phyloP scores from a whole-genome alignment of 257 asterid genomes.

The Ocimum tenuiflorum region DNA sequence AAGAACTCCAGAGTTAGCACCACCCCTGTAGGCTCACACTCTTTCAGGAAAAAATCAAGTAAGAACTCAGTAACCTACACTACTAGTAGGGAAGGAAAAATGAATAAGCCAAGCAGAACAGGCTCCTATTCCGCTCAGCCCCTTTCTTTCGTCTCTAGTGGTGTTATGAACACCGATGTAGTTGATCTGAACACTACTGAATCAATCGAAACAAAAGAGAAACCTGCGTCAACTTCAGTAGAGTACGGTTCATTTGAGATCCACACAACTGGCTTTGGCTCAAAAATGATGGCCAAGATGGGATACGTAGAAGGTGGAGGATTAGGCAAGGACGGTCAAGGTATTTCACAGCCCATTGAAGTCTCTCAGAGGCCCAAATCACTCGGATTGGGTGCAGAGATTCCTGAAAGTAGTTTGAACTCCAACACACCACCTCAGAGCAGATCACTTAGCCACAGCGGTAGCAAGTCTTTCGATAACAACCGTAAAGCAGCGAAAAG shows the following conservation, averaged over 20 bases:
- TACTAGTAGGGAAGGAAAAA: conserved; percentile 32
- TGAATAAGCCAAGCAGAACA: conserved; percentile 35
- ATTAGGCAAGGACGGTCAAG: conserved; percentile 82
- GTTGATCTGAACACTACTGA: conserved; percentile 27
- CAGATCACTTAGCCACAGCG: conserved; percentile 6
- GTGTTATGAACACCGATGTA: conserved; percentile 45
- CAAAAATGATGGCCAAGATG: conserved; percentile 97
- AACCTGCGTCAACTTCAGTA: conserved; percentile 25
- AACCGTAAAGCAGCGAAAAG: conserved; percentile 29
- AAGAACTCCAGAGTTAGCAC: conserved; percentile 27
- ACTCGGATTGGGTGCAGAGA: conserved; percentile 86
- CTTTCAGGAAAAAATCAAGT: conserved; percentile 30
- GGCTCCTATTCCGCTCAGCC: conserved; percentile 76
- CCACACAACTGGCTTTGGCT: conserved; percentile 97
- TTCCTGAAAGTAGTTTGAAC: conserved; percentile 40
- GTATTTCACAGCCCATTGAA: conserved; percentile 69
- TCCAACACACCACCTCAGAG: conserved; percentile 19
- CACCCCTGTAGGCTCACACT: conserved; percentile 23
- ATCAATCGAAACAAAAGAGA: conserved; percentile 35
- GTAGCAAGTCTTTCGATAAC: conserved; percentile 19
- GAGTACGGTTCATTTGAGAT: conserved; percentile 69
- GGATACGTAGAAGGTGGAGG: conserved; percentile 80
- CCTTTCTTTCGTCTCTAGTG: conserved; percentile 73
- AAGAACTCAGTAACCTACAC: conserved; percentile 23
- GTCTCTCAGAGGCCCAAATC: conserved; percentile 80